Base-by-base conservation (phyloP, 345 rosid genomes). In the Eucalyptus erythrocorys region DNA sequence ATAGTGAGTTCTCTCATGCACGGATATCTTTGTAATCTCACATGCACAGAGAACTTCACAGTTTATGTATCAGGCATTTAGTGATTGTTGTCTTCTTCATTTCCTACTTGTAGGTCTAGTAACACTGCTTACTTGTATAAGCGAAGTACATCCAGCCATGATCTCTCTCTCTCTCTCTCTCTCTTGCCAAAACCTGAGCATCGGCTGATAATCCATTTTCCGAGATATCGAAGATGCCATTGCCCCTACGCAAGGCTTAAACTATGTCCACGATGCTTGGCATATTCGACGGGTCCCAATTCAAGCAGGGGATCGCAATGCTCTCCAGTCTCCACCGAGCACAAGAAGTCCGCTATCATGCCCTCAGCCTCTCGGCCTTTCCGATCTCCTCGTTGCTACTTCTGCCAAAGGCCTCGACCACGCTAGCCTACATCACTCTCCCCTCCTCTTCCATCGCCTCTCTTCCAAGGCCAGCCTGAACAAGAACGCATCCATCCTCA, bases 41-140 rank as follows among this genome's bases (percentile, higher is more conserved):
- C 66, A 26, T 26, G 66, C 66, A 26, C 66, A 57, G 14, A 57
- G 64, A 57, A 57, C 66, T 26, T 57, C 15, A 26, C 66, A 26
- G 26, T 10, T 57, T 0, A 53, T 57, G 66, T 57, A 53, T 53
- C 12, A 53, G 27, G 59, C 59, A 19, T 53, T 53, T 26, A 57
- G 15, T 57, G 15, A 57, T 57, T 57, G 66, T 26, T 57, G 14
- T 57, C 66, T n/a, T 86, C 88, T 90, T 87, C 84, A 66, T 22
- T 85, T 91, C 42, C 51, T 53, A 42, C 61, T 86, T 86, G 43
- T 95, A 97, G 99, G 99, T 96, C 97, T 91, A 99, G 99, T 49
- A 98, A 96, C 93, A 96, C 99, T 80, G 99, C 99, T 66, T 97
- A 95, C 90, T 92, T 97, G 94, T 95, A 95, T 92, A 97, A 61